A percentile compares a stretch with the other conserved stretches of the same genome.
phyloP scores from a whole-genome alignment of 2,329 filamentous ascomycete species.

The Daldinia sp. region DNA sequence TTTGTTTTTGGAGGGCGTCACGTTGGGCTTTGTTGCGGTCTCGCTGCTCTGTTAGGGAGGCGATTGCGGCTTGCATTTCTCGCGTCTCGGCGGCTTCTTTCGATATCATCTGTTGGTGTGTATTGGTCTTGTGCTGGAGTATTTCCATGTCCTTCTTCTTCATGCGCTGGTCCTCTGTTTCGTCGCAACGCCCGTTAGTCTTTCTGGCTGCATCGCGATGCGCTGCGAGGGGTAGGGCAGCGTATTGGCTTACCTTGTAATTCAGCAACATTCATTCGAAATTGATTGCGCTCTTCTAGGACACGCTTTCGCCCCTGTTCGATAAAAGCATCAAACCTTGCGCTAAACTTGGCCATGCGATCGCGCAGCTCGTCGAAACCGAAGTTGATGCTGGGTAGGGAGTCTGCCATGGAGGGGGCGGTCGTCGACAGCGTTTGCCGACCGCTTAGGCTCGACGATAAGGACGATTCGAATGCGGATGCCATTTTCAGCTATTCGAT shows the following conservation, averaged over 20 bases:
- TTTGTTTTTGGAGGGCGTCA: conserved; percentile 67
- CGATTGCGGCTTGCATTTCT: conserved; percentile 74
- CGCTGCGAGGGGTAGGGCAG: neutral
- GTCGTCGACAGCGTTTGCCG: conserved; percentile 64
- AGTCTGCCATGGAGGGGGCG: conserved; percentile 75
- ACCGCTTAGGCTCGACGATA: conserved; percentile 69
- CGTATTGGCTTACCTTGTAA: conserved; percentile 73
- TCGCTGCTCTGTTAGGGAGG: conserved; percentile 65
- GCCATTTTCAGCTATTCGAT: conserved; percentile 53
- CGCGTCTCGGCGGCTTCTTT: conserved; percentile 80
- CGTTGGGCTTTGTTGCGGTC: conserved; percentile 66
- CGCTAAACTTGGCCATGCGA: conserved; percentile 92
- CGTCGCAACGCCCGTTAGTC: neutral
- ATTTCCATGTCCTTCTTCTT: conserved; percentile 89
- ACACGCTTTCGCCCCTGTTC: conserved; percentile 89
- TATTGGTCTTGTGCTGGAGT: conserved; percentile 72
- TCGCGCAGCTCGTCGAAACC: conserved; percentile 95
- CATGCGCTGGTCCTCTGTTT: conserved; percentile 87
- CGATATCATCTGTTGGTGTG: conserved; percentile 76
- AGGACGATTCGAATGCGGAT: conserved; percentile 72
- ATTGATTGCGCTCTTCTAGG: conserved; percentile 91
- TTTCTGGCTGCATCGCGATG: neutral
- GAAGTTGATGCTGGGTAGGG: conserved; percentile 90
- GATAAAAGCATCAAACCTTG: conserved; percentile 91
- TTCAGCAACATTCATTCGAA: conserved; percentile 88